Base-by-base conservation (phyloP, 169 alveolate species). In the Cyclospora cayetanensis region DNA sequence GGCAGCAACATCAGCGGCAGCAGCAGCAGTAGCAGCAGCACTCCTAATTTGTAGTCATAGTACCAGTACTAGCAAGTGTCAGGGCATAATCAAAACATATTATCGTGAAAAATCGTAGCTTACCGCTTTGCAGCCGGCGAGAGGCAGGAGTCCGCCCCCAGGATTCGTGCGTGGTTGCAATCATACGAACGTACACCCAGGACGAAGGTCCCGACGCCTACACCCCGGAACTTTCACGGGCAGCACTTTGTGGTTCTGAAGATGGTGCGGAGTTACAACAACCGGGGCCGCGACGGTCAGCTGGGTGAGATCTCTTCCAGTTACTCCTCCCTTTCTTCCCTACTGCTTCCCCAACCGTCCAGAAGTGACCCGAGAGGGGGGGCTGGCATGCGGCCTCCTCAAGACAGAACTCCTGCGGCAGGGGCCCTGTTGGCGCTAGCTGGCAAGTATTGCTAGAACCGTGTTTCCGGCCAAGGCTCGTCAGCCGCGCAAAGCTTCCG, bases 231-330 rank as follows among this genome's bases (percentile, higher is more conserved):
- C 60, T 46, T 7, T 46, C 7, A 46, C n/a, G n/a, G 27, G 74
- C 35, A 25, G 74, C 79, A 27, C 43, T 35, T 3, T 0, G 0
- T 15, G 11, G 53, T 5, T 5, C 12, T 4, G 83, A 39, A 70
- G 83, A 70, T 70, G 83, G 83, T 35, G 83, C 83, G 83, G 31
- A 70, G 83, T 27, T 70, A 34, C 53, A 37, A 15, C 50, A 27
- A 29, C 52, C 15, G 83, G 3, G 83, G 83, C 53, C 83, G 83
- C 53, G 83, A 53, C 53, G 83, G 83, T 53, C 83, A 70, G 53
- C 83, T 70, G 46, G 83, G 83, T 70, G 53, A 70, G 83, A 18
- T 31, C 22, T 39, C 7, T 46, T 7, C 7, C 15, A 46, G 7
- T 46, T 15, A n/a, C 37, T 65, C 41, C 41, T 27, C 31, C 77